Conservation (phyloP, 257 asterid species). For the Marsdenia floribunda region DNA sequence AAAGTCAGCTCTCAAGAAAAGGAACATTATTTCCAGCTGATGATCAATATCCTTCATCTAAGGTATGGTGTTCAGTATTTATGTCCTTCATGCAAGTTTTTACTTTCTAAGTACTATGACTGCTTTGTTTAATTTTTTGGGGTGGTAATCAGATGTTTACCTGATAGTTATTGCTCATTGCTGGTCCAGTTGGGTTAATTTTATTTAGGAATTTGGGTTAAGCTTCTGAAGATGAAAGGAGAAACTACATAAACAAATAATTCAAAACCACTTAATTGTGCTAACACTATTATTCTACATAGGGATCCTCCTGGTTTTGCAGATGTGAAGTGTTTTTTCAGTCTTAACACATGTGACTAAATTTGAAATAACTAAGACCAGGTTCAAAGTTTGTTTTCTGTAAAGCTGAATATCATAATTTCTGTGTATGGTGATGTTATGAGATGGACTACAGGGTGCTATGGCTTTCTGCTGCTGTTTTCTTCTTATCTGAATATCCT, state of each 20-base stretch:
- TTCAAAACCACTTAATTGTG: background rate
- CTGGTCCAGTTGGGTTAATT: background rate
- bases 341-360: background rate
- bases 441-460: background rate
- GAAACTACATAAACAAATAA: background rate
- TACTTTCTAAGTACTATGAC: background rate
- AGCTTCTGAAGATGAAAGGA: background rate
- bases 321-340: too few species aligned
- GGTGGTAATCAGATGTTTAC: background rate
- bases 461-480: background rate
- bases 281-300: background rate
- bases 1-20: slow-evolving; percentile 41
- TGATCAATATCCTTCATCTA: slow-evolving; percentile 48
- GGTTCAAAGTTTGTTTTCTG: background rate
- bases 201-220: background rate
- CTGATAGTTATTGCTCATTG: background rate
- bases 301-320: background rate
- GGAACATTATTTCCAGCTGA: slow-evolving; percentile 42
- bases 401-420: background rate
- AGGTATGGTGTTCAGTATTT: slow-evolving; percentile 33
- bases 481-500: background rate
- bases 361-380: background rate
- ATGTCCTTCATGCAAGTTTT: background rate
- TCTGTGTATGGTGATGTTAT: background rate
- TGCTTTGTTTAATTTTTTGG: background rate